Percentiles rank a stretch among this genome's conserved stretches.
Evolutionary conservation across 2,329 filamentous ascomycete genomes (phyloP).

Genomic region (Pleurostoma richardsiae): DNA sequence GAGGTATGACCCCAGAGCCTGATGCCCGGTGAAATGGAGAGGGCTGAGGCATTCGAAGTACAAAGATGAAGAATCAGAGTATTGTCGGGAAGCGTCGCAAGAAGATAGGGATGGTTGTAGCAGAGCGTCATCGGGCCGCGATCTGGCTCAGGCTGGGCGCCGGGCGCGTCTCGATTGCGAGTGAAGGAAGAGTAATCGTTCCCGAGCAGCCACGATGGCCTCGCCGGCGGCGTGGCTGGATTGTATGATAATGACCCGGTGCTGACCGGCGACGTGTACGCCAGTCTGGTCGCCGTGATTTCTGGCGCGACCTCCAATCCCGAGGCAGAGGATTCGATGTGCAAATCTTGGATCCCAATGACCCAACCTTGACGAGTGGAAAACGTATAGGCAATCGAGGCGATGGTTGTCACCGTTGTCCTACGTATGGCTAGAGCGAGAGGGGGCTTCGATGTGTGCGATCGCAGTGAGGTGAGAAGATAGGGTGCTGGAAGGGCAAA

Average conservation of each 20-base stretch:
- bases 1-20: slow-evolving; percentile 90
- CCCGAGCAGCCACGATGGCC: neutral
- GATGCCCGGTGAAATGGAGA: slow-evolving; percentile 68
- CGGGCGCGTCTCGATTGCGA: neutral
- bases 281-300: slow-evolving; percentile 31
- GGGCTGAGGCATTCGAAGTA: slow-evolving; percentile 60
- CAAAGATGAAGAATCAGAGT: slow-evolving; percentile 80
- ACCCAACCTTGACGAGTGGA: slow-evolving; percentile 79
- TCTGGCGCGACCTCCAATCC: slow-evolving; percentile 16
- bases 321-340: slow-evolving; percentile 38
- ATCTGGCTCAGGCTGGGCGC: slow-evolving; percentile 10
- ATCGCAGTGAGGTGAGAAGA: slow-evolving; percentile 73
- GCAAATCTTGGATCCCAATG: slow-evolving; percentile 85
- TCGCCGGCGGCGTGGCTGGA: neutral
- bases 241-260: slow-evolving; percentile 3
- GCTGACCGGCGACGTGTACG: slow-evolving; percentile 29
- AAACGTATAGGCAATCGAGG: slow-evolving; percentile 82
- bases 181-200: too few relatives aligned
- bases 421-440: slow-evolving; percentile 78
- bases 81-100: slow-evolving; percentile 81
- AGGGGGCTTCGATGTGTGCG: slow-evolving; percentile 72
- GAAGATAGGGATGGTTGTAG: slow-evolving; percentile 77
- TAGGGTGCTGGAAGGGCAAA: slow-evolving; percentile 34
- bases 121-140: slow-evolving; percentile 57
- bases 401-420: slow-evolving; percentile 59